A percentile compares a stretch with the other conserved stretches of the same genome.
Evolutionary conservation across 768 basidiomycete genomes (phyloP).

Genomic region (Vararia minispora): DNA sequence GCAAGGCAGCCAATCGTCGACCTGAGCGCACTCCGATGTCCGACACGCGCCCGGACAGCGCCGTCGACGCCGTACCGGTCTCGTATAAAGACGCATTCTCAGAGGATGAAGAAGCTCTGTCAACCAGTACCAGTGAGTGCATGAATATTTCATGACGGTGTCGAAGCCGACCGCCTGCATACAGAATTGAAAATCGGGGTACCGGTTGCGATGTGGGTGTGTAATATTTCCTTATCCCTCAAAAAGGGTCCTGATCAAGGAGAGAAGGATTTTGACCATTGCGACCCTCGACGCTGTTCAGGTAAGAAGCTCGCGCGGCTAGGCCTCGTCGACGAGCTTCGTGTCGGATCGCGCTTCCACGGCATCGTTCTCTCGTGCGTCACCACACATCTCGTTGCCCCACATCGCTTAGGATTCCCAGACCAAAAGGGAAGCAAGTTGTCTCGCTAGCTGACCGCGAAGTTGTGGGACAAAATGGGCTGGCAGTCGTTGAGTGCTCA

Average conservation of each 20-base stretch:
- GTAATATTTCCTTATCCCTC: conserved; percentile 21
- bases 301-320: conserved; percentile 88
- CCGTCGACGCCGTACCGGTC: no score
- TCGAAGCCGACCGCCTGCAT: conserved; percentile 3
- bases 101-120: no score
- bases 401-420: conserved; percentile 19
- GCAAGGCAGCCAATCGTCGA: no score
- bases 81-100: no score
- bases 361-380: conserved; percentile 91
- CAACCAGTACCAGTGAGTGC: no score
- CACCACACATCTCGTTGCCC: not conserved
- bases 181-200: conserved; percentile 28
- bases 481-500: conserved; percentile 98
- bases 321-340: conserved; percentile 74
- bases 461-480: conserved; percentile 57
- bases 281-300: conserved; percentile 78
- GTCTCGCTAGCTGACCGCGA: conserved; percentile 81
- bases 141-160: no score
- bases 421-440: conserved; percentile 73
- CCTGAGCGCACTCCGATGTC: no score
- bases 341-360: conserved; percentile 76
- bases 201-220: conserved; percentile 94
- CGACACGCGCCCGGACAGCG: no score
- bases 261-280: conserved; percentile 88
- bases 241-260: not conserved